Evolutionary conservation across 106 monocot genomes (phyloP).

Genomic region (Platanthera guangdongensis): DNA sequence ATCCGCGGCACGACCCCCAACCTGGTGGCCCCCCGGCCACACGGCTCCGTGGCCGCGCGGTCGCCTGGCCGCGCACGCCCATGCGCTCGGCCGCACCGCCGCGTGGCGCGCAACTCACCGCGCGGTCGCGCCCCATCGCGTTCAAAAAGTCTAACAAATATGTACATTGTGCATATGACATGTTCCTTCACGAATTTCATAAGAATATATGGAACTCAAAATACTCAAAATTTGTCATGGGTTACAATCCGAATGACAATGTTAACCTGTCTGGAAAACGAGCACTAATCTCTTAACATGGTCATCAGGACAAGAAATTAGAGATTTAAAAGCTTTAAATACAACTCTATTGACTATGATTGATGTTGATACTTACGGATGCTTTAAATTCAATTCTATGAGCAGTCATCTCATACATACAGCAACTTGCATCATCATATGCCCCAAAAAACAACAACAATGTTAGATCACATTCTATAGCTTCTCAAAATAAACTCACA

Average conservation of each 20-base stretch:
- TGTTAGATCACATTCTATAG: neutral
- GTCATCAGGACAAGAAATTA: neutral
- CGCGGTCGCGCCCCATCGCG: neutral
- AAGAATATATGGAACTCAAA: neutral
- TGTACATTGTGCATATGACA: neutral
- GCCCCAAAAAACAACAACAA: neutral
- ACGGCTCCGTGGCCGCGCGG: too few relatives aligned
- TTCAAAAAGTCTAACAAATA: neutral
- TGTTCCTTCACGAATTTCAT: neutral
- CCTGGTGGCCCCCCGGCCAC: too few relatives aligned
- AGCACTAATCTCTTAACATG: neutral
- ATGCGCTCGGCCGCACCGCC: too few relatives aligned
- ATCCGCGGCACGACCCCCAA: too few relatives aligned
- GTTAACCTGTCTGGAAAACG: neutral
- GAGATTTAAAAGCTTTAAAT: neutral
- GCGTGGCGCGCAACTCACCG: too few relatives aligned
- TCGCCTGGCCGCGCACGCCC: too few relatives aligned
- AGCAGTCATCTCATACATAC: constrained; percentile 99
- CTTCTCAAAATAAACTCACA: neutral
- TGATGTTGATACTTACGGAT: constrained; percentile 55
- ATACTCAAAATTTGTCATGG: neutral
- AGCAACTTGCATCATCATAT: constrained; percentile 54
- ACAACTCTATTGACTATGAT: neutral
- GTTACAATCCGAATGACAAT: neutral
- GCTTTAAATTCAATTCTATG: constrained; percentile 99